Base-by-base conservation (phyloP, 345 rosid species). In the Angophora floribunda region DNA sequence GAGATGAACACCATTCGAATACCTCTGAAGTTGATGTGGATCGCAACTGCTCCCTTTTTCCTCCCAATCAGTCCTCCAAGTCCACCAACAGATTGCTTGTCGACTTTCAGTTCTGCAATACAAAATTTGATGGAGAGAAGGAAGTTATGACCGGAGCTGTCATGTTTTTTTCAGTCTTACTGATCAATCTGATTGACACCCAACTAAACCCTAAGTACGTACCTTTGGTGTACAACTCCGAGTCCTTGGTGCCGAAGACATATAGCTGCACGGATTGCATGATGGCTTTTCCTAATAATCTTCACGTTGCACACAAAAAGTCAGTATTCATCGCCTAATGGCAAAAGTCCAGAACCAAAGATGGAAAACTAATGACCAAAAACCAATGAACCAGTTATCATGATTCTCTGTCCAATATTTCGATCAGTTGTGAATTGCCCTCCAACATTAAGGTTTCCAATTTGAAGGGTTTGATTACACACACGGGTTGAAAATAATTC, bases 231-330 rank as follows among this genome's bases (percentile, higher is more conserved):
- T 87, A 86, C 86, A 49, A 4, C 21, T 86, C 89, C 9, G 93
- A 92, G 85, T 90, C 87, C 88, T 87, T 87, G 15, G 91, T 91
- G 7, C 95, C 93, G 57, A 92, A 94, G 82, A 93, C 91, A 51
- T 89, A 92, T 7, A 94, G 85, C 85, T 93, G 95, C 92, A 93
- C 92, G 65, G 95, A 94, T 88, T 94, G 92, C 96, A 94, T 92
- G 10, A 55, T 84, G 49, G 92, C 90, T 89, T 91, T 89, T 26
- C 93, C 93, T 14, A 90, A 57, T 87, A 92, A 88, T 41, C 95
- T 94, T 75, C 89, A 90, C 17, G 22, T 52, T 3, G 3, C 59
- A n/a, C 16, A 47, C 3, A 88, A 55, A 78, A 22, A 57, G 59
- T 22, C 61, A 49, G 21, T 12, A 51, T 7, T 52, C 45, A 79